Conservation (phyloP, 2,329 filamentous ascomycete genomes). For the Bipolaris zeicola region DNA sequence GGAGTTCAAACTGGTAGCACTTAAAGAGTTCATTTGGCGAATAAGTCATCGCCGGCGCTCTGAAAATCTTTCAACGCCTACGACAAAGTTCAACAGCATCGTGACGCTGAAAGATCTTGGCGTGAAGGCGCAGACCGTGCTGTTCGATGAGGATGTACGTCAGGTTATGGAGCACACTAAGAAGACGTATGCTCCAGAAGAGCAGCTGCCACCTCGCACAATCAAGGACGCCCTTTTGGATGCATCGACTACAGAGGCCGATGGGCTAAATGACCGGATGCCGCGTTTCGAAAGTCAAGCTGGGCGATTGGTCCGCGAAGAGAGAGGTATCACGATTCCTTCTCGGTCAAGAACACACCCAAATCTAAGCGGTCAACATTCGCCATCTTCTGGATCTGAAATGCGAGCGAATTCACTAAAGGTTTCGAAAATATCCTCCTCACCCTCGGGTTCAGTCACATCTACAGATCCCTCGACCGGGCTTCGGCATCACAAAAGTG, state of each 20-base stretch:
- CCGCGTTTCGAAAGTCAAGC: constrained; percentile 49
- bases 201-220: constrained; percentile 64
- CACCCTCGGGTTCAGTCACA: constrained; percentile 40
- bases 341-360: constrained; percentile 26
- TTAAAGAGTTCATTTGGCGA: constrained; percentile 91
- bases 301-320: constrained; percentile 41
- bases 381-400: constrained; percentile 44
- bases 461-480: constrained; percentile 42
- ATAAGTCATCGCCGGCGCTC: constrained; percentile 74
- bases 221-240: constrained; percentile 91
- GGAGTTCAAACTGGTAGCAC: constrained; percentile 83
- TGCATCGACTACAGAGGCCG: constrained; percentile 86
- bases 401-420: constrained; percentile 42
- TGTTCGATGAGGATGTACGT: constrained; percentile 76
- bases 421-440: constrained; percentile 36
- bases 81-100: constrained; percentile 67
- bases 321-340: constrained; percentile 33
- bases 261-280: constrained; percentile 58
- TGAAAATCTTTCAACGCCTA: constrained; percentile 50
- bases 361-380: constrained; percentile 23
- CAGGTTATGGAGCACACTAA: constrained; percentile 53
- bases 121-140: constrained; percentile 84
- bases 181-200: constrained; percentile 40
- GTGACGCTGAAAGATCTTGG: constrained; percentile 76
- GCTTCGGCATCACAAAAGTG: constrained; percentile 59